Evolutionary conservation across 176 grass and related monocot genomes (phyloP).

Genomic region (Neostapfia colusana): DNA sequence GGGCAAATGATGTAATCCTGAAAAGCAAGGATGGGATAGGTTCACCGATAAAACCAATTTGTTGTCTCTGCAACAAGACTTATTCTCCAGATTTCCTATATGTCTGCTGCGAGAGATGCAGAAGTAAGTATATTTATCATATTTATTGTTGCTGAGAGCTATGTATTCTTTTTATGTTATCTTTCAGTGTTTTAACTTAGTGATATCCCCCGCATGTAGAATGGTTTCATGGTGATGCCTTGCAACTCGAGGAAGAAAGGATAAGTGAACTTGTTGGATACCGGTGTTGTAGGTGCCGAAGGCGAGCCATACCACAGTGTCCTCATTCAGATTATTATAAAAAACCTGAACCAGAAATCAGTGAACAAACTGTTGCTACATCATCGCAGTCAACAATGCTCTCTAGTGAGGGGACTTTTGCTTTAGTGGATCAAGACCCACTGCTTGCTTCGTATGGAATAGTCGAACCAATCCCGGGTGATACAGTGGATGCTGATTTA

Average conservation of each 20-base stretch:
- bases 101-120: constrained; percentile 81
- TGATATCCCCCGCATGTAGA: constrained; percentile 50
- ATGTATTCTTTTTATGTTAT: constrained; percentile 20
- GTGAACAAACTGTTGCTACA: constrained; percentile 51
- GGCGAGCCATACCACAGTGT: constrained; percentile 75
- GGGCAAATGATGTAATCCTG: constrained; percentile 70
- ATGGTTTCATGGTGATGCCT: constrained; percentile 95
- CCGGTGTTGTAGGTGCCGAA: constrained; percentile 87
- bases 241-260: constrained; percentile 75
- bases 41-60: constrained; percentile 51
- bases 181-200: constrained; percentile 26
- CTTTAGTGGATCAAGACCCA: constrained; percentile 50
- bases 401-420: constrained; percentile 37
- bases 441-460: constrained; percentile 61
- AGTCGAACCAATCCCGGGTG: constrained; percentile 48
- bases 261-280: constrained; percentile 70
- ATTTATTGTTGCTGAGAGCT: constrained; percentile 24
- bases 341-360: constrained; percentile 66
- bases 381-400: neutral
- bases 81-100: constrained; percentile 72
- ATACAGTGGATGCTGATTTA: constrained; percentile 45
- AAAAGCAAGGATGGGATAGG: constrained; percentile 63
- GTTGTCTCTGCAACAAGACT: constrained; percentile 74
- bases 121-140: constrained; percentile 54
- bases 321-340: constrained; percentile 61